Evolutionary conservation across 345 rosid genomes (phyloP).

Genomic region (Punica granatum): DNA sequence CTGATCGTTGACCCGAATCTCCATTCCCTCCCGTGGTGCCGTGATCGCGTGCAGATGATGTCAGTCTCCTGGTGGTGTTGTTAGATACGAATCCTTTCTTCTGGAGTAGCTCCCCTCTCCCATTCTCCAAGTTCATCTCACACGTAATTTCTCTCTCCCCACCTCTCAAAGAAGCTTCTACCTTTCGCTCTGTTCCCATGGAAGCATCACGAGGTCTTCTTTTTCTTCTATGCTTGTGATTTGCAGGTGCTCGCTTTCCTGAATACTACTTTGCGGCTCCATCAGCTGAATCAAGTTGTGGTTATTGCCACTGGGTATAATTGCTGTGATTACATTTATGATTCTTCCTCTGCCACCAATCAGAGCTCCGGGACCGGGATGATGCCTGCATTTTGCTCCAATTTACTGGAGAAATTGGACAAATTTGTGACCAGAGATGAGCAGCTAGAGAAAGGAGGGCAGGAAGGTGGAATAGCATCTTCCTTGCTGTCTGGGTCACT

Average conservation of each 20-base stretch:
- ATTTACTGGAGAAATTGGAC: slow-evolving; percentile 56
- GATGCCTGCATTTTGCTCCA: slow-evolving; percentile 43
- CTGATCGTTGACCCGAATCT: not conserved
- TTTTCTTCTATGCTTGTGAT: not conserved
- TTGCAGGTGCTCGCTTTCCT: slow-evolving; percentile 77
- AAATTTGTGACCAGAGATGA: slow-evolving; percentile 63
- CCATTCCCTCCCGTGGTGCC: not conserved
- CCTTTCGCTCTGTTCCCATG: not conserved
- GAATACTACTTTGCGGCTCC: slow-evolving; percentile 57
- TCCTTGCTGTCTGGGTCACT: slow-evolving; percentile 82
- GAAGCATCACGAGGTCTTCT: no score
- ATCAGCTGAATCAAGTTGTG: slow-evolving; percentile 75
- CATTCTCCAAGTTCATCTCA: slow-evolving; percentile 69
- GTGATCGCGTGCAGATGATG: slow-evolving; percentile 51
- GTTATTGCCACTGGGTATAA: slow-evolving; percentile 80
- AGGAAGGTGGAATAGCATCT: slow-evolving; percentile 38
- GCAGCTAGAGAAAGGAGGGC: slow-evolving; percentile 34
- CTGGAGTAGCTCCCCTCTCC: slow-evolving; percentile 60
- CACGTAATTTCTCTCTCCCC: slow-evolving; percentile 38
- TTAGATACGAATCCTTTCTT: slow-evolving; percentile 81
- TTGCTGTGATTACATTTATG: slow-evolving; percentile 71
- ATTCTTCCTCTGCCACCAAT: slow-evolving; percentile 43
- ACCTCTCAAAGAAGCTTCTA: slow-evolving; percentile 7
- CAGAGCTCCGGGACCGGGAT: slow-evolving; percentile 36
- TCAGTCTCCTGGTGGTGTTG: slow-evolving; percentile 66